These are phyloP conservation scores for Usnea hakonensis DNA, from an alignment of 495 filamentous ascomycete species.

Conservation along the genomic window DNA sequence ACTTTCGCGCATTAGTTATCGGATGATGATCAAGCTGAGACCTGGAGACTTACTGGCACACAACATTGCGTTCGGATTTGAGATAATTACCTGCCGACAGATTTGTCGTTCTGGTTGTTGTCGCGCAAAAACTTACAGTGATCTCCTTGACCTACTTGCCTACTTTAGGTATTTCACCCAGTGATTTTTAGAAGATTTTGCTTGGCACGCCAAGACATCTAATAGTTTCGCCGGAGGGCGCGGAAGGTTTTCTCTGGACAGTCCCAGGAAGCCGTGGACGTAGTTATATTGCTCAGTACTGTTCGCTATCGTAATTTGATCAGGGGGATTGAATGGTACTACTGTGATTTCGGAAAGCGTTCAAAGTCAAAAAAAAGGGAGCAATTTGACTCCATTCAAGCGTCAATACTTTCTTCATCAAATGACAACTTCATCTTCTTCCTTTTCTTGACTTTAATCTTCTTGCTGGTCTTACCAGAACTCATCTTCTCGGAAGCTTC, in stretches of 20 bases:
- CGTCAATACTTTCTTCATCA: conserved; percentile 9
- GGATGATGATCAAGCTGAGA: not conserved
- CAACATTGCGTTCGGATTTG: conserved; percentile 43
- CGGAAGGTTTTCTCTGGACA: too few relatives aligned
- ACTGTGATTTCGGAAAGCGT: not conserved
- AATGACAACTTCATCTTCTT: conserved; percentile 19
- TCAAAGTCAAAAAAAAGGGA: not conserved
- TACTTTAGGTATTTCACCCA: too few relatives aligned
- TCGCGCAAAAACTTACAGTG: not conserved
- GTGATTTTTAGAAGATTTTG: not conserved
- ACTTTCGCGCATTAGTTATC: conserved; percentile 46
- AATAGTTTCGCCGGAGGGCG: too few relatives aligned
- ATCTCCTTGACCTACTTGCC: too few relatives aligned
- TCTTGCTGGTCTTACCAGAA: conserved; percentile 27
- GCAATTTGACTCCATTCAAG: not conserved
- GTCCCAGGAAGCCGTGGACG: too few relatives aligned
- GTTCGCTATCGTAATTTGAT: not conserved
- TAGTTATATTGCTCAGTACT: too few relatives aligned
- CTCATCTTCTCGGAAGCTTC: conserved; percentile 18
- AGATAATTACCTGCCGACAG: not conserved
- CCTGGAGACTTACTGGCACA: conserved; percentile 58
- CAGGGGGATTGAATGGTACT: not conserved
- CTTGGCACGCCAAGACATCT: not conserved
- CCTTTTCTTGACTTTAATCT: not conserved
- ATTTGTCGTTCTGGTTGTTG: not conserved